Percentiles rank a stretch among this genome's conserved stretches.
phyloP scores from a whole-genome alignment of 345 rosid genomes.

The Chamaenerion angustifolium region DNA sequence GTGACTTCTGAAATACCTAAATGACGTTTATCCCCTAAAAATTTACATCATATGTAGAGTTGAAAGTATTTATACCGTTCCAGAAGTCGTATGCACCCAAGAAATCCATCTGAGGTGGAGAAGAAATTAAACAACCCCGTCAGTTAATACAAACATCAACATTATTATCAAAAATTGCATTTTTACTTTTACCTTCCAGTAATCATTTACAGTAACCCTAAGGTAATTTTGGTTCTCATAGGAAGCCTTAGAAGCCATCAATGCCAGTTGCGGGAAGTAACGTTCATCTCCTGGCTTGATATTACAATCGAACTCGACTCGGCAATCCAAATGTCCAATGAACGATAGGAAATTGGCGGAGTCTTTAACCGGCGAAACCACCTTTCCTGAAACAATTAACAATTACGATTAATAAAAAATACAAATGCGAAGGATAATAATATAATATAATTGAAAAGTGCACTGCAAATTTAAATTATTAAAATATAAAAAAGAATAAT shows the following conservation, averaged over 20 bases:
- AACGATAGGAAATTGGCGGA: slow-evolving; percentile 33
- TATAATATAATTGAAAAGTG: too few species aligned
- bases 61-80: slow-evolving; percentile 35
- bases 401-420: not conserved
- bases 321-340: slow-evolving; percentile 29
- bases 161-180: too few species aligned
- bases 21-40: too few species aligned
- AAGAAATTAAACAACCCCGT: not conserved
- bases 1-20: too few species aligned
- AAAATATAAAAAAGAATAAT: too few species aligned
- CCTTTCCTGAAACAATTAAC: slow-evolving; percentile 21
- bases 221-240: slow-evolving; percentile 53
- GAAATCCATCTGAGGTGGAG: slow-evolving; percentile 34
- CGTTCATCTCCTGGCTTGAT: slow-evolving; percentile 23
- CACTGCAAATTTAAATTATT: too few species aligned
- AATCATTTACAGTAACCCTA: slow-evolving; percentile 17
- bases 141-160: not conserved
- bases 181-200: slow-evolving; percentile 39
- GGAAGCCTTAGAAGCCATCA: slow-evolving; percentile 55
- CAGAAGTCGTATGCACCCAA: slow-evolving; percentile 44
- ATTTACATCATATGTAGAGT: too few species aligned
- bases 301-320: slow-evolving; percentile 30
- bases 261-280: slow-evolving; percentile 36
- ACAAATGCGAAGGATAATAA: too few species aligned
- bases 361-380: slow-evolving; percentile 24